Conservation (phyloP, 1,284 basidiomycete genomes). For the Melampsora occidentalis region DNA sequence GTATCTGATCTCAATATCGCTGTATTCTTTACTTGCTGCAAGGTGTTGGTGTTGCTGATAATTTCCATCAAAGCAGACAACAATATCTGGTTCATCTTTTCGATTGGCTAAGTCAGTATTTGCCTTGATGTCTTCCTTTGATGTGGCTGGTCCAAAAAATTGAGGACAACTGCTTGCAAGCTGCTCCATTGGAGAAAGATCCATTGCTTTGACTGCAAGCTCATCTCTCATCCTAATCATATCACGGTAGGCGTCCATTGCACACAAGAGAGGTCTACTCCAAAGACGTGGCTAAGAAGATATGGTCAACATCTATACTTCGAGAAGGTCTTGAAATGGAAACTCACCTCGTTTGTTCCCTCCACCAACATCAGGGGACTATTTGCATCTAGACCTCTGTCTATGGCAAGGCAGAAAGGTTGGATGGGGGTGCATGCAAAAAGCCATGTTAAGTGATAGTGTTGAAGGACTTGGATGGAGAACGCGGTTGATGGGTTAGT, state of each 20-base stretch:
- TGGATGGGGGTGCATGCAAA: too few species aligned
- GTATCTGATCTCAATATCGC: background rate
- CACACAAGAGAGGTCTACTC: background rate
- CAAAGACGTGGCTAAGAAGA: background rate
- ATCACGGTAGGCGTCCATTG: slow-evolving; percentile 1
- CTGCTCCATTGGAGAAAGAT: too few species aligned
- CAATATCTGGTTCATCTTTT: slow-evolving; percentile 8
- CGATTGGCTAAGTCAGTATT: background rate
- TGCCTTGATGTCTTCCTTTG: too few species aligned
- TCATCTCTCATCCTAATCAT: background rate
- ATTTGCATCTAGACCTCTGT: background rate
- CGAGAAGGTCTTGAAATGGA: too few species aligned
- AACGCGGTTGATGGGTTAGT: too few species aligned
- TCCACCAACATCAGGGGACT: background rate
- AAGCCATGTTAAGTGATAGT: too few species aligned
- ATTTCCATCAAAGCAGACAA: slow-evolving; percentile 4
- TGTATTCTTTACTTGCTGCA: background rate
- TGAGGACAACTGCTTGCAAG: background rate
- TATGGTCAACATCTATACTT: too few species aligned
- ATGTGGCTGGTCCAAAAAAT: background rate
- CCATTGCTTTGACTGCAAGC: too few species aligned
- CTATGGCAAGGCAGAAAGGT: too few species aligned
- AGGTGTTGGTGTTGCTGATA: slow-evolving; percentile 17
- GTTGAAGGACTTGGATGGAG: too few species aligned
- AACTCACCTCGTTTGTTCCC: too few species aligned